Evolutionary conservation across 768 basidiomycete species (phyloP).

Genomic region (Suillus subluteus): DNA sequence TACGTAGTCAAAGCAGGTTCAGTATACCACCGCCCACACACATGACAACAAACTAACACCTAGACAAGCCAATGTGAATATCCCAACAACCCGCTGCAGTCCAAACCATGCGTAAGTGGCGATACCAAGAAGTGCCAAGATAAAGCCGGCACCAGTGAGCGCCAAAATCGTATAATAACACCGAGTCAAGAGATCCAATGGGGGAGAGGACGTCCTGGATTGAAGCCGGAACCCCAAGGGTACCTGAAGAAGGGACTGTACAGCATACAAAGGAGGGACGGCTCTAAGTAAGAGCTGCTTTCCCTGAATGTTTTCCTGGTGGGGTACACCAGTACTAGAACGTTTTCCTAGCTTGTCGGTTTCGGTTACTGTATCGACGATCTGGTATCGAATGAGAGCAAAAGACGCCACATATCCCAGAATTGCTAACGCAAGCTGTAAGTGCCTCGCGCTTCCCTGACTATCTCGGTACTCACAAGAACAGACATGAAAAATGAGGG

Average conservation of each 20-base stretch:
- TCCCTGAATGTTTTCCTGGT: background rate
- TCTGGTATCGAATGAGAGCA: slow-evolving; percentile 29
- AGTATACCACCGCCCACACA: slow-evolving; percentile 29
- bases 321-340: background rate
- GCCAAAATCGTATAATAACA: slow-evolving; percentile 31
- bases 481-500: slow-evolving; percentile 34
- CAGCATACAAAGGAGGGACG: background rate
- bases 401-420: slow-evolving; percentile 33
- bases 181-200: slow-evolving; percentile 24
- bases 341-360: background rate
- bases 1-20: background rate
- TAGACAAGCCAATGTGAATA: slow-evolving; percentile 31
- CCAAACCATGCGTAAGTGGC: slow-evolving; percentile 29
- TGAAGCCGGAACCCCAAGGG: background rate
- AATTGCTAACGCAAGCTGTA: slow-evolving; percentile 19
- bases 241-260: background rate
- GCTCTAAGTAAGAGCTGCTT: background rate
- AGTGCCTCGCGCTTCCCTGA: background rate
- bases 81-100: slow-evolving; percentile 25
- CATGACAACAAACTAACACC: slow-evolving; percentile 21
- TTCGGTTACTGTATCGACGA: slow-evolving; percentile 19
- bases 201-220: slow-evolving; percentile 11
- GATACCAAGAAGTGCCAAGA: slow-evolving; percentile 29
- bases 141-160: slow-evolving; percentile 28
- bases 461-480: slow-evolving; percentile 22